Percentiles rank a stretch among this genome's conserved stretches.
Conservation (phyloP, 768 basidiomycete genomes). For the Coprinopsis cinerea region DNA sequence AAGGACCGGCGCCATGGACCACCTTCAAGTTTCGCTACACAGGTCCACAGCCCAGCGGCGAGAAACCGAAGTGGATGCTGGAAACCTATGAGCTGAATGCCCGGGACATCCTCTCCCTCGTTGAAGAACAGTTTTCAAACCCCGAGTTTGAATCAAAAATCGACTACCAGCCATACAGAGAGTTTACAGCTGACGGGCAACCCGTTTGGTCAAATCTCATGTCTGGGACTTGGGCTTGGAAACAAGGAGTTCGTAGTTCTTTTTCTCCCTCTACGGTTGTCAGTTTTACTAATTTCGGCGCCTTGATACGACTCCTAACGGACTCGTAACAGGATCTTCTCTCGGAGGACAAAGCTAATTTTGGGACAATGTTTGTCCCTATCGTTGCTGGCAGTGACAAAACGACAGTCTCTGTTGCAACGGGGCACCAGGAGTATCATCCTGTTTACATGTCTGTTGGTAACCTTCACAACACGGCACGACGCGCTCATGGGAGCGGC, state of each 20-base stretch:
- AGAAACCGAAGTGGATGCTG: slow-evolving; percentile 20
- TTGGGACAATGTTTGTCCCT: slow-evolving; percentile 24
- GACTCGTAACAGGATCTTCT: neutral
- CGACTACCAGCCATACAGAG: slow-evolving; percentile 19
- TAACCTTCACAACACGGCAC: slow-evolving; percentile 21
- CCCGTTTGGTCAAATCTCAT: slow-evolving; percentile 26
- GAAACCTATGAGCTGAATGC: slow-evolving; percentile 19
- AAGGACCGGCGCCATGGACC: slow-evolving; percentile 14
- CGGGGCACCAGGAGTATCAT: slow-evolving; percentile 33
- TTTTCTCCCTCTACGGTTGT: neutral
- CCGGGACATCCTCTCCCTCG: slow-evolving; percentile 11
- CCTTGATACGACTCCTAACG: neutral
- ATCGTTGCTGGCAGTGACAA: slow-evolving; percentile 34
- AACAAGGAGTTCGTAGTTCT: slow-evolving; percentile 23
- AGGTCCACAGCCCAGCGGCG: slow-evolving; percentile 10
- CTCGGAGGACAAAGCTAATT: slow-evolving; percentile 22
- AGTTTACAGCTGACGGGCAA: slow-evolving; percentile 13
- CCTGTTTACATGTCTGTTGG: slow-evolving; percentile 28
- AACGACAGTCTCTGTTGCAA: slow-evolving; percentile 35
- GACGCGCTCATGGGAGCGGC: slow-evolving; percentile 23
- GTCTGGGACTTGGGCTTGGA: slow-evolving; percentile 31
- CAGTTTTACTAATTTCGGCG: neutral
- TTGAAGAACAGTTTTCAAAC: slow-evolving; percentile 18
- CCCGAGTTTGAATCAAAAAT: slow-evolving; percentile 18
- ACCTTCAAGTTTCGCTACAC: slow-evolving; percentile 14